Conservation (phyloP, 2,329 filamentous ascomycete genomes). For the Apiospora marii region DNA sequence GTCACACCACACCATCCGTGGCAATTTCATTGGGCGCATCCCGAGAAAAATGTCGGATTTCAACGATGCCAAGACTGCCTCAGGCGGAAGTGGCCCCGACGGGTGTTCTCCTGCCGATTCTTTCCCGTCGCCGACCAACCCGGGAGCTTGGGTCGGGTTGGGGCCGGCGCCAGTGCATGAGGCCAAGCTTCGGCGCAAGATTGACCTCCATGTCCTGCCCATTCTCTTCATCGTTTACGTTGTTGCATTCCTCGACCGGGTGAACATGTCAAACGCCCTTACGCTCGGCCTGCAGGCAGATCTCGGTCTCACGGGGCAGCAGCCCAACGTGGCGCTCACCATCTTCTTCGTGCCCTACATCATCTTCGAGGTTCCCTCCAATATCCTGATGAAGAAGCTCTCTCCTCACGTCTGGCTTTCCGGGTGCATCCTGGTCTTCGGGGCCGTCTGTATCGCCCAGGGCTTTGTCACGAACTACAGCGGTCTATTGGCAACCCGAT, state of each 20-base stretch:
- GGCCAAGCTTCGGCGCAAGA: neutral
- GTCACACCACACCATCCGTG: no score
- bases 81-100: no score
- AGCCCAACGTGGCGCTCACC: conserved; percentile 38
- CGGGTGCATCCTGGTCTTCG: conserved; percentile 30
- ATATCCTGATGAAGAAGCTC: conserved; percentile 38
- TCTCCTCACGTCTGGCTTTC: neutral
- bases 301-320: conserved; percentile 39
- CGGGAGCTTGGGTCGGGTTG: no score
- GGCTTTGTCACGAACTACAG: conserved; percentile 40
- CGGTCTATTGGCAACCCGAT: conserved; percentile 37
- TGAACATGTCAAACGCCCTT: conserved; percentile 43
- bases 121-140: no score
- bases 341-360: conserved; percentile 45
- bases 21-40: no score
- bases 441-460: conserved; percentile 36
- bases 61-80: no score
- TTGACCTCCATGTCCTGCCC: conserved; percentile 28
- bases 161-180: no score
- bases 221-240: conserved; percentile 38
- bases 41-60: no score
- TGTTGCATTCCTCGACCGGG: conserved; percentile 38
- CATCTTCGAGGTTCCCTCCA: conserved; percentile 41
- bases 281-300: conserved; percentile 42
- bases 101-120: no score